Conservation (phyloP, 2,329 filamentous ascomycete species). For the Aspergillus glaucus region DNA sequence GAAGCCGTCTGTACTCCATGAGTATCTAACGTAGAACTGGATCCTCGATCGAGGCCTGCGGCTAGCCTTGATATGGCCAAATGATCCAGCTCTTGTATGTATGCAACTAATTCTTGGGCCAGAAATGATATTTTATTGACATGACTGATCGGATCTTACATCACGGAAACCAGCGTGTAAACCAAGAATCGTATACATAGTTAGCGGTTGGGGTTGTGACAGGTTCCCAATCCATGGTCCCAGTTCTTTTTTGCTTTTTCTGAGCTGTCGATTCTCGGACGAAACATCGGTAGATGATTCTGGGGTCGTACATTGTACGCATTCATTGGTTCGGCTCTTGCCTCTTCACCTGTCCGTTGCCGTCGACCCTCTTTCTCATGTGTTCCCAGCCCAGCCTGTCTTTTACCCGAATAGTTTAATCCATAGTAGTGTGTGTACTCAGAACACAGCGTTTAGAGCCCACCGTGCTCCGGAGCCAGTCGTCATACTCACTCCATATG, state of each 20-base stretch:
- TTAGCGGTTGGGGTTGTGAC: neutral
- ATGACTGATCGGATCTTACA: neutral
- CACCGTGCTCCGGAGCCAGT: neutral
- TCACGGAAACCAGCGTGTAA: neutral
- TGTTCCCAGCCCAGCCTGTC: neutral
- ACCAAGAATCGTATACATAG: neutral
- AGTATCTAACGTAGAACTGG: neutral
- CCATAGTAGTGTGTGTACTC: neutral
- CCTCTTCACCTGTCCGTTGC: neutral
- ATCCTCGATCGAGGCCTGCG: neutral
- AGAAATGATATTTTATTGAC: neutral
- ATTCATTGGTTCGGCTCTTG: neutral
- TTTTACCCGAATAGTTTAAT: neutral
- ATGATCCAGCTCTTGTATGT: neutral
- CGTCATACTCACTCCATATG: neutral
- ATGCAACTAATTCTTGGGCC: neutral
- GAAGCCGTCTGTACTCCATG: constrained; percentile 2
- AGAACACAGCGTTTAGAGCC: neutral
- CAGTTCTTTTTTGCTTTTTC: neutral
- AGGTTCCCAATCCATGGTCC: neutral
- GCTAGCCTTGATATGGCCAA: neutral
- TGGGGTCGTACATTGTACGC: neutral
- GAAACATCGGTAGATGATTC: neutral
- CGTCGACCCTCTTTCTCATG: too few species aligned
- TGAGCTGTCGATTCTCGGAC: neutral